Evolutionary conservation across 805 yeast species (phyloP), one percentile per base, ranked within the genome.

Genomic region (Sugiyamaella boreocaroliniensis): DNA sequence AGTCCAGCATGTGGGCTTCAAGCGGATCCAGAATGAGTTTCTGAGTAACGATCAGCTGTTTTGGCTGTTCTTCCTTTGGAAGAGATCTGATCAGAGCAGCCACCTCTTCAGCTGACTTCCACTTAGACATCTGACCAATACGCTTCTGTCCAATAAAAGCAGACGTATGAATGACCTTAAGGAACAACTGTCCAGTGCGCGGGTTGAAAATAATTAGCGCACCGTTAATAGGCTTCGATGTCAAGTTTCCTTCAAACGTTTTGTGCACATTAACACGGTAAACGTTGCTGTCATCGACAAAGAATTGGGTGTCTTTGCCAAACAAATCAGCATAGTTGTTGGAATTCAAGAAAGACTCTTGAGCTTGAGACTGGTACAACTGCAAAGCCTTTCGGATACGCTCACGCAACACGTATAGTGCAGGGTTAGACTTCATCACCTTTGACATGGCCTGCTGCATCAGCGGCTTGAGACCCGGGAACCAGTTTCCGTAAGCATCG

Each of bases 101-200:
- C 19, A 89, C 95, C 68, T 92, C 98, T 69, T 93, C 99, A 0
- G 99, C 98, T 1, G 98, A 83, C 67, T 92, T 93, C 99, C 99
- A 93, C 66, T 93, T 93, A 1, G 98, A 90, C 58, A 93, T 71
- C 64, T 93, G 97, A 29, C 93, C 85, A 55, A 92, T 76, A 61
- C 97, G 84, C 63, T 89, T 90, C 68, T 93, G 98, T 16, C 99
- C 99, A 2, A 96, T 85, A 95, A 97, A 93, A 1, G 89, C 96
- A 5, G 95, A 86, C 0, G 95, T 88, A 63, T 92, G 98, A 54
- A 93, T 88, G 51, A 93, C 80, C 64, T 88, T 89, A 68, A 93
- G 74, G 64, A 86, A 89, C 48, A 93, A 69, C 64, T 90, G 97
- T 37, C 99, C 99, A 1, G 90, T 80, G 59, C 83, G 82, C 1